Evolutionary conservation across 768 basidiomycete species (phyloP).

Genomic region (Podaxis mareebaensis): DNA sequence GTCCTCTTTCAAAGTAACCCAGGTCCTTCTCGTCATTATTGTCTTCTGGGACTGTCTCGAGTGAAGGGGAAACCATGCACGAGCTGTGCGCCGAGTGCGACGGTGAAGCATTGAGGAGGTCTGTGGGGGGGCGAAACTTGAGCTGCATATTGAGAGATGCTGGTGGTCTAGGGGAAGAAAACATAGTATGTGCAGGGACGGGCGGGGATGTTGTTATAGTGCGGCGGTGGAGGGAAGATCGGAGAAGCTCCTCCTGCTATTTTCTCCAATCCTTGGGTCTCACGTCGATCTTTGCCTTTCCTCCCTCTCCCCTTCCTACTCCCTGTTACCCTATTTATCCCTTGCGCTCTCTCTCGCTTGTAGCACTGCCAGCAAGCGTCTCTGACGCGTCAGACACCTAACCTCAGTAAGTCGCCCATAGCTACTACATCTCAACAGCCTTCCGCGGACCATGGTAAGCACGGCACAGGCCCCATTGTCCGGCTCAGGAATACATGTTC

Average conservation of each 20-base stretch:
- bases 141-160: constrained; percentile 9
- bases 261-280: constrained; percentile 3
- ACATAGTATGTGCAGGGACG: constrained; percentile 2
- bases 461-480: neutral
- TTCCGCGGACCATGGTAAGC: constrained; percentile 1
- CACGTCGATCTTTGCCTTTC: constrained; percentile 1
- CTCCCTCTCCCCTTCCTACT: neutral
- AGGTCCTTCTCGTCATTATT: neutral
- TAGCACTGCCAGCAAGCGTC: neutral
- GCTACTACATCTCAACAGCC: constrained; percentile 14
- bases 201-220: constrained; percentile 4
- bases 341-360: neutral
- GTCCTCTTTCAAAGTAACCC: neutral
- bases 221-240: constrained; percentile 11
- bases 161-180: constrained; percentile 3
- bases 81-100: neutral
- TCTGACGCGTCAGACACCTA: neutral
- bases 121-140: constrained; percentile 13
- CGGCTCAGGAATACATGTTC: constrained; percentile 1
- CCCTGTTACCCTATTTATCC: constrained; percentile 12
- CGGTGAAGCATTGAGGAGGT: constrained; percentile 1
- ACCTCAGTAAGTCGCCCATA: constrained; percentile 7
- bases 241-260: constrained; percentile 3
- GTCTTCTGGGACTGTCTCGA: neutral
- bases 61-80: neutral